Evolutionary conservation across 2,329 filamentous ascomycete genomes (phyloP).

Genomic region (Fusarium sp.): DNA sequence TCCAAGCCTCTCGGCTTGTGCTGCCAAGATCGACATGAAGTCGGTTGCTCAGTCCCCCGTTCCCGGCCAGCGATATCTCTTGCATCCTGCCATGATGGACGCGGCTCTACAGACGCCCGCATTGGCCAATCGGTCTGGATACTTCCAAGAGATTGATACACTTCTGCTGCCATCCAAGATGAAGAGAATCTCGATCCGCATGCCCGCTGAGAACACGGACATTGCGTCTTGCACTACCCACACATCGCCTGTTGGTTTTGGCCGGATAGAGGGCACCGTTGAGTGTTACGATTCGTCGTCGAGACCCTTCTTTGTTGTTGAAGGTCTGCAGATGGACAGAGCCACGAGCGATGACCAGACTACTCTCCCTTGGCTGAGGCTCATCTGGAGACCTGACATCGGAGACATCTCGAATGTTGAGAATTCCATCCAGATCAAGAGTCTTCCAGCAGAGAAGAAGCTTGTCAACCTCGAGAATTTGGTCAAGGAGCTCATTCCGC

Average conservation of each 20-base stretch:
- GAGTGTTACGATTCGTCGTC: conserved; percentile 34
- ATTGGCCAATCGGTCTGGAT: conserved; percentile 35
- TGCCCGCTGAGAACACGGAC: conserved; percentile 34
- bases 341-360: conserved; percentile 33
- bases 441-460: conserved; percentile 39
- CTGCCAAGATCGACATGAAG: conserved; percentile 38
- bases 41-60: conserved; percentile 29
- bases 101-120: conserved; percentile 40
- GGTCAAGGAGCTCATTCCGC: conserved; percentile 37
- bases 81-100: conserved; percentile 42
- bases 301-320: conserved; percentile 35
- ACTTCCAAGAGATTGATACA: conserved; percentile 42
- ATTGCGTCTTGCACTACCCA: conserved; percentile 31
- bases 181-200: conserved; percentile 40
- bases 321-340: conserved; percentile 41
- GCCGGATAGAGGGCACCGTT: conserved; percentile 33
- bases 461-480: conserved; percentile 38
- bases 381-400: conserved; percentile 38
- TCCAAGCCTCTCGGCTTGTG: conserved; percentile 34
- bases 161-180: conserved; percentile 34
- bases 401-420: conserved; percentile 33
- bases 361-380: conserved; percentile 39
- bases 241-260: conserved; percentile 37
- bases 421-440: conserved; percentile 32
- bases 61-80: conserved; percentile 37